Conservation (phyloP, 2,329 filamentous ascomycete genomes). For the Alternaria alternata region DNA sequence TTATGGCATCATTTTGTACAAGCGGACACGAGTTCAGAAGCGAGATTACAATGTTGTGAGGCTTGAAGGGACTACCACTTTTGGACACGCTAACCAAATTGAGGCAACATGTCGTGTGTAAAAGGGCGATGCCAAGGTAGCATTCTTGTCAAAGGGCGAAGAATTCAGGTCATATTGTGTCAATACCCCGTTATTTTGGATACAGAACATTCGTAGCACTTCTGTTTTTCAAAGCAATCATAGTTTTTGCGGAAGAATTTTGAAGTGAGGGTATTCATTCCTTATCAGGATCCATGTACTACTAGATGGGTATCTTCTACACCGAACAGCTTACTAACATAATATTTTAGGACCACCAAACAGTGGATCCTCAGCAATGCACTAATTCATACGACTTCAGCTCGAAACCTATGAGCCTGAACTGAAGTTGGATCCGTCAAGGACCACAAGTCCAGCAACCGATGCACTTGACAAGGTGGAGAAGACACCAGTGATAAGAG, state of each 20-base stretch:
- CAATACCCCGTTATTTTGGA: not conserved
- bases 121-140: slow-evolving; percentile 19
- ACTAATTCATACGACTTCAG: not conserved
- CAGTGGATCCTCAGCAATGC: slow-evolving; percentile 9
- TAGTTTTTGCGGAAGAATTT: not conserved
- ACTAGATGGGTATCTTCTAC: slow-evolving; percentile 32
- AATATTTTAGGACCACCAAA: slow-evolving; percentile 24
- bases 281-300: slow-evolving; percentile 20
- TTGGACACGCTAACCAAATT: slow-evolving; percentile 9
- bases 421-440: slow-evolving; percentile 42
- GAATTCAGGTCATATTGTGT: not conserved
- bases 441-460: slow-evolving; percentile 64
- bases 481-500: slow-evolving; percentile 79
- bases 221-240: too few relatives aligned
- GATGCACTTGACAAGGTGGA: slow-evolving; percentile 79
- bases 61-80: not conserved
- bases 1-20: not conserved
- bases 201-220: not conserved
- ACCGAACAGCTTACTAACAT: slow-evolving; percentile 23
- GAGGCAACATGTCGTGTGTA: slow-evolving; percentile 15
- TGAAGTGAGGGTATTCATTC: slow-evolving; percentile 11
- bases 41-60: not conserved
- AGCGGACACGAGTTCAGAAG: not conserved
- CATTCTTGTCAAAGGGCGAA: not conserved
- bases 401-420: slow-evolving; percentile 22